Evolutionary conservation across 805 yeast species (phyloP), one percentile per base, ranked within the genome.

Genomic region (Vanderwaltozyma verrucispora): DNA sequence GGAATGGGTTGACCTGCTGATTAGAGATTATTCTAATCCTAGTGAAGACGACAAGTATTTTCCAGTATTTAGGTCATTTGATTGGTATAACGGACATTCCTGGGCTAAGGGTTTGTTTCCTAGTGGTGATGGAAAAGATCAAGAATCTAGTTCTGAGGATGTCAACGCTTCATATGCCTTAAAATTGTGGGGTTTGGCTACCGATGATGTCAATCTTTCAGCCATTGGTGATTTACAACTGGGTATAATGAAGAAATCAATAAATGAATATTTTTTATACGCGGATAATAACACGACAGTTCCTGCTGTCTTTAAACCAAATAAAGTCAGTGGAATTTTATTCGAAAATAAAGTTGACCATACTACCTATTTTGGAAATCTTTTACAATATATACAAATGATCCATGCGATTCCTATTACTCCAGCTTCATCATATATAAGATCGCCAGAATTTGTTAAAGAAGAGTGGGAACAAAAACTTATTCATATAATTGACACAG

Each of bases 361-460:
- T 52, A 73, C 87, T 0, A 81, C 89, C 0, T 81, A 77, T 55
- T 81, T 81, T 52, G 88, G 88, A 14, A 68, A 74, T 39, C 75
- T 80, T n/a, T 55, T 73, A 5, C 82, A 81, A 50, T 81, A 76
- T 64, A 76, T 81, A 34, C 88, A 81, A 49, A 84, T 85, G 58
- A 81, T 80, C 34, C 88, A 81, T 53, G 81, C 82, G 68, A 63
- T 81, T 25, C 92, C 89, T 15, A 68, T 80, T 13, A 77, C 85
- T 1, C 77, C 86, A 2, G 62, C 76, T 8, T 76, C 85, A 5
- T 72, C 78, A 1, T 70, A 60, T 42, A 65, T 79, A 30, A 68
- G 88, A 41, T 56, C 63, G 14, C 68, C 77, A 2, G 45, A 49
- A 3, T 76, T 69, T 57, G 80, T 71, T 3, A 43, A 59, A 36